Evolutionary conservation across 2,329 filamentous ascomycete species (phyloP).

Genomic region (Cylindrodendrum hubeiense): DNA sequence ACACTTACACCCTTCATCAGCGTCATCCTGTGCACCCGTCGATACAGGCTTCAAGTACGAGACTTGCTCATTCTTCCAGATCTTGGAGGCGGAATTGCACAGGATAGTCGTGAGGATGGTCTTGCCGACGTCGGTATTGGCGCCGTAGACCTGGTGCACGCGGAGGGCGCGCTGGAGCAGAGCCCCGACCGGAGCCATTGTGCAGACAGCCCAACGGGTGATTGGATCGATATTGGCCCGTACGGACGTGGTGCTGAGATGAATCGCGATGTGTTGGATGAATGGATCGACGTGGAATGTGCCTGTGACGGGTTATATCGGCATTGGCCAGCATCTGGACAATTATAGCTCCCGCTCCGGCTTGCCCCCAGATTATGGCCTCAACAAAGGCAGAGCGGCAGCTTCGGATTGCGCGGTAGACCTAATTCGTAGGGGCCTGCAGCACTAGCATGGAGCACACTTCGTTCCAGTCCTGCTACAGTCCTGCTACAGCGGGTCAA

Average conservation of each 20-base stretch:
- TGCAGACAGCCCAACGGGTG: background rate
- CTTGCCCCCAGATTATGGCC: background rate
- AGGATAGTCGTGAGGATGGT: slow-evolving; percentile 83
- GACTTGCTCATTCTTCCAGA: slow-evolving; percentile 60
- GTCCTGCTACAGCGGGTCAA: background rate
- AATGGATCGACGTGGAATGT: background rate
- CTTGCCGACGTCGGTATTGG: slow-evolving; percentile 89
- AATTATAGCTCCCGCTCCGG: background rate
- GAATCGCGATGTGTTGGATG: slow-evolving; percentile 8
- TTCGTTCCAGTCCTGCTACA: background rate
- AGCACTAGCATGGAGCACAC: background rate
- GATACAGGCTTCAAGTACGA: slow-evolving; percentile 86
- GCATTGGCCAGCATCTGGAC: slow-evolving; percentile 23
- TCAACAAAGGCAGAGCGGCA: background rate
- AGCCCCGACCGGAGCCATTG: slow-evolving; percentile 65
- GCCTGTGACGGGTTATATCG: slow-evolving; percentile 1
- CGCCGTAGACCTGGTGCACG: slow-evolving; percentile 82
- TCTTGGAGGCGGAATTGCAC: slow-evolving; percentile 69
- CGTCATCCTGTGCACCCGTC: slow-evolving; percentile 77
- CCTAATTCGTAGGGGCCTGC: background rate
- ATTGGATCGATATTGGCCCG: background rate
- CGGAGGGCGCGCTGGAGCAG: slow-evolving; percentile 77
- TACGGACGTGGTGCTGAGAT: background rate
- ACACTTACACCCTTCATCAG: slow-evolving; percentile 73
- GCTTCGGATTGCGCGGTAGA: background rate